These are phyloP conservation scores for Pyronema domesticum DNA, from an alignment of 495 filamentous ascomycete genomes.

Conservation along the genomic window DNA sequence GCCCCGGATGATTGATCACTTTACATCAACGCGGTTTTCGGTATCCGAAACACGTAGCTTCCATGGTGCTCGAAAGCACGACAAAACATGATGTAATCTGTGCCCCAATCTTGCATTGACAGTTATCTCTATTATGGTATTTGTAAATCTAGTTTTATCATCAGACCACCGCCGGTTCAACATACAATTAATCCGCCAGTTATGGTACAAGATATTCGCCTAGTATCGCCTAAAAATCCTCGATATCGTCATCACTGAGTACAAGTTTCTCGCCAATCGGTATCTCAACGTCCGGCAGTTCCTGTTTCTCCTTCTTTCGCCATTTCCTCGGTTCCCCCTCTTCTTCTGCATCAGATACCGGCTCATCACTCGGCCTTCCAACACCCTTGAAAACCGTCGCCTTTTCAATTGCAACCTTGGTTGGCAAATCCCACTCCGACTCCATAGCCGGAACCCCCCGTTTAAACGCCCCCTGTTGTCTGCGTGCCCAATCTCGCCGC, in stretches of 20 bases:
- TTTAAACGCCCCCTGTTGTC: slow-evolving; percentile 10
- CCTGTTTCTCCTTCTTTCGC: slow-evolving; percentile 14
- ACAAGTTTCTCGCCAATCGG: slow-evolving; percentile 40
- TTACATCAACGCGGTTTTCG: too few relatives aligned
- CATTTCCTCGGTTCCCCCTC: slow-evolving; percentile 21
- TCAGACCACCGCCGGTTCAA: too few relatives aligned
- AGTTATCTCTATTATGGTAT: too few relatives aligned
- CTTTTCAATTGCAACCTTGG: slow-evolving; percentile 40
- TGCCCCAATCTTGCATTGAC: too few relatives aligned
- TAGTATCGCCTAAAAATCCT: slow-evolving; percentile 32
- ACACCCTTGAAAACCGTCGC: slow-evolving; percentile 50
- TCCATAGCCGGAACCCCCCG: neutral
- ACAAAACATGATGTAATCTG: too few relatives aligned
- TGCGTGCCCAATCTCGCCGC: slow-evolving; percentile 21
- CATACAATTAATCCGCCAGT: too few relatives aligned
- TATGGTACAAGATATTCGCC: too few relatives aligned
- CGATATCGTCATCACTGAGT: slow-evolving; percentile 91
- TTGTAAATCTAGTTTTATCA: too few relatives aligned
- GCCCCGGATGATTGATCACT: too few relatives aligned
- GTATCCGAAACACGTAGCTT: too few relatives aligned
- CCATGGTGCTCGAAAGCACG: too few relatives aligned
- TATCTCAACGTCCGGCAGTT: slow-evolving; percentile 15
- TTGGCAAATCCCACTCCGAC: slow-evolving; percentile 5
- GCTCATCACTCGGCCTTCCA: slow-evolving; percentile 19
- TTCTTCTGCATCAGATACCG: slow-evolving; percentile 34